Evolutionary conservation across 2,329 filamentous ascomycete species (phyloP), one percentile per base, ranked within the genome.

Genomic region (Tolypocladium tundrense): DNA sequence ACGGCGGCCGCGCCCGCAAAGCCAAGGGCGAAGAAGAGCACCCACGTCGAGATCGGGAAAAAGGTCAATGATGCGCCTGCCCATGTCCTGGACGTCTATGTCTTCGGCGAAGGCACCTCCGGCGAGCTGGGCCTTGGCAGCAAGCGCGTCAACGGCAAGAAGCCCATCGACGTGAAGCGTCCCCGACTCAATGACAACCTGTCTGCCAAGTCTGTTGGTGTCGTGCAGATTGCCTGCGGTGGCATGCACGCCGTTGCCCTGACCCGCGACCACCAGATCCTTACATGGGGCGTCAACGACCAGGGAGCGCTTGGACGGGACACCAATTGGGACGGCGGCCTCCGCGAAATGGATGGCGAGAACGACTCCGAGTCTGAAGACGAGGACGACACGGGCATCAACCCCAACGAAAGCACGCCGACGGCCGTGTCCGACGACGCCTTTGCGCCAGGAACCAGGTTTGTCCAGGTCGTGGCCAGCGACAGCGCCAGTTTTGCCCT

Each of bases 271-370:
- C 90, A 91, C 77, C 86, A 86, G 73, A 88, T 95, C 64, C 75
- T 91, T 57, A 91, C 88, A 35, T 95, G 90, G 90, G 90, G 90
- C 57, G 90, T 94, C 64, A 94, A 94, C 69, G 90, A 95, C 68
- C 86, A 91, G 67, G 88, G 88, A 61, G 88, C 90, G 10, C 80
- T 95, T 42, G 90, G 90, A 48, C 81, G 90, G 67, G 82, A 89
- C 68, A 92, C 88, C 3, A 75, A 75, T 14, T 87, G 85, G 79
- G 82, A 87, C 2, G 87, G 87, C 54, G 84, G 84, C 21, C 71
- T 82, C 37, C 78, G 82, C 58, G 82, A 85, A 56, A 74, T 78
- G 59, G 82, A 83, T 42, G 79, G 79, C 39, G 79, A 67, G 1
- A 70, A 73, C 6, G 80, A 84, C 57, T 77, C 78, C 16, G 82